Evolutionary conservation across 176 grass and related monocot genomes (phyloP).

Genomic region (Avena eriantha): DNA sequence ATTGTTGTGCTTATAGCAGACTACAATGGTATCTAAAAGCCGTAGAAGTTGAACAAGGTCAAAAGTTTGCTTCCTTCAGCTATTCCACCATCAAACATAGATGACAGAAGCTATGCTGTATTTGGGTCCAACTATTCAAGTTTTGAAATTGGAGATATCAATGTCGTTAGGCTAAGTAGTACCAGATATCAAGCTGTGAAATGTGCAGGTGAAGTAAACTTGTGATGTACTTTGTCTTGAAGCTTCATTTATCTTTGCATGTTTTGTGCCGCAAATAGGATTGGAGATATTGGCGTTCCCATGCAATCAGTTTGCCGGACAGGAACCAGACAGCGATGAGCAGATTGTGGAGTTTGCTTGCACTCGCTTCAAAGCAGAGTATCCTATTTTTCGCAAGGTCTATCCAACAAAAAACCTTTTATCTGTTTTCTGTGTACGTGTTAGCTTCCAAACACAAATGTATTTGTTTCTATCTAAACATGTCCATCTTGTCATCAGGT

Average conservation of each 20-base stretch:
- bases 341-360: slow-evolving; percentile 67
- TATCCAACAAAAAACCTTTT: background rate
- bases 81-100: background rate
- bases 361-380: slow-evolving; percentile 57
- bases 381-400: slow-evolving; percentile 68
- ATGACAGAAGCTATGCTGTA: background rate
- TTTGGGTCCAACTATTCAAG: background rate
- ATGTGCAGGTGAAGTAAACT: background rate
- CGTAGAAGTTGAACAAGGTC: background rate
- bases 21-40: background rate
- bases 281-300: slow-evolving; percentile 65
- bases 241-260: slow-evolving; percentile 19
- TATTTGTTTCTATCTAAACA: background rate
- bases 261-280: slow-evolving; percentile 31
- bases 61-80: background rate
- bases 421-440: background rate
- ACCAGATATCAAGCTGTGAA: background rate
- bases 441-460: background rate
- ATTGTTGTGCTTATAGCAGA: background rate
- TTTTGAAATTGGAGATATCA: no score
- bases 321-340: slow-evolving; percentile 59
- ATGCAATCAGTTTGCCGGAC: slow-evolving; percentile 66
- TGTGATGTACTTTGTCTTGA: slow-evolving; percentile 3
- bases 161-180: background rate
- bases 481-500: slow-evolving; percentile 41